Evolutionary conservation across 2,329 filamentous ascomycete genomes (phyloP), one percentile per base, ranked within the genome.

Genomic region (Venturia asperata): DNA sequence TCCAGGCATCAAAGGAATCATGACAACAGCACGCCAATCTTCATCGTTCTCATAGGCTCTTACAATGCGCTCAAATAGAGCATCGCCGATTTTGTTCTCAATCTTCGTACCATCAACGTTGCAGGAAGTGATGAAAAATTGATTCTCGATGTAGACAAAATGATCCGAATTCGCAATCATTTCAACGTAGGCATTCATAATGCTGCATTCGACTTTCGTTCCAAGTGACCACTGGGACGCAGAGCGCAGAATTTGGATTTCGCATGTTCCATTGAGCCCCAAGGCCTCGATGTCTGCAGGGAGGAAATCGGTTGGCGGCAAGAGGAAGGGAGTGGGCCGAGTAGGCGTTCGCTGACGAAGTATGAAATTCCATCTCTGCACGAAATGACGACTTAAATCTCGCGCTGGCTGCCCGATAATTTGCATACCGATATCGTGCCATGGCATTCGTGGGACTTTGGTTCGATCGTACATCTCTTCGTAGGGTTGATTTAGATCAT

Each of bases 361-460:
- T 49, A 99, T 87, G 70, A 97, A 97, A 75, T 97, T 97, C 94
- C 94, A 99, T 67, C 94, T 85, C 76, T 99, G 94, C 5, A 97
- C 92, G 72, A 99, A 99, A 76, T 97, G 94, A 27, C 94, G 86
- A 1, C 92, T 97, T 68, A 97, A 80, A 77, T 99, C 94, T 69
- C 94, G 85, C 15, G 94, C 93, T 2, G 94, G 94, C 74, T 97
- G 94, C 4, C 94, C 94, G 55, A 97, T 92, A 52, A 99, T 88
- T 76, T 97, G 94, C 94, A 99, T 97, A 2, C 89, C 87, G 68
- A 99, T 92, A 75, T 99, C 94, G 72, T 99, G 94, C 94, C 94
- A 99, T 1, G 94, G 93, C 94, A 97, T 99, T 67, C 94, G 83
- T 1, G 94, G 92, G 21, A 93, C 85, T 73, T 89, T 89, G 67